These are phyloP conservation scores for Fallopia convolvulus DNA, from an alignment of 148 eudicot genomes.

Conservation along the genomic window DNA sequence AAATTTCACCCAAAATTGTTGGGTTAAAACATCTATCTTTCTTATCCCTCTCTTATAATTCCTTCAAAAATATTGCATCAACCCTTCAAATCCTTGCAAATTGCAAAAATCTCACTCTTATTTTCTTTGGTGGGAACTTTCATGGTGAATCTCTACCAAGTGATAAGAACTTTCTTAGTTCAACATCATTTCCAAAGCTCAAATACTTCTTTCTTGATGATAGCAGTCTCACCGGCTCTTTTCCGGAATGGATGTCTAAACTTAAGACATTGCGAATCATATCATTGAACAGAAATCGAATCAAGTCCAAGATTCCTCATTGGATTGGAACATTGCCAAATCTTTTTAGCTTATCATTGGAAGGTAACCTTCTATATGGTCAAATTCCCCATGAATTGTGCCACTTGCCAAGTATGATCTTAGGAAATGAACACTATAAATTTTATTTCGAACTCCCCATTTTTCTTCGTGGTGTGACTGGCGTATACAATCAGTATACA, in stretches of 20 bases:
- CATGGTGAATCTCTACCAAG: constrained; percentile 43
- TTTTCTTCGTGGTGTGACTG: constrained; percentile 18
- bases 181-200: constrained; percentile 42
- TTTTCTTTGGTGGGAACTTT: constrained; percentile 53
- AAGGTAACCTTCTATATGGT: constrained; percentile 44
- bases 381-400: constrained; percentile 39
- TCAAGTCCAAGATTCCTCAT: constrained; percentile 55
- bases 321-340: constrained; percentile 53
- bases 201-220: constrained; percentile 64
- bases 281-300: constrained; percentile 48
- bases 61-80: constrained; percentile 44
- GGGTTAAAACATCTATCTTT: constrained; percentile 54
- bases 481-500: constrained; percentile 34
- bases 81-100: constrained; percentile 43
- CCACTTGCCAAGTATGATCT: constrained; percentile 32
- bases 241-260: constrained; percentile 59
- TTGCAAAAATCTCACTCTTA: constrained; percentile 53
- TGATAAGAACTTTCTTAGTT: constrained; percentile 25
- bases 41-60: constrained; percentile 65
- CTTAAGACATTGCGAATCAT: constrained; percentile 51
- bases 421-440: constrained; percentile 25
- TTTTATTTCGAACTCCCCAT: constrained; percentile 64
- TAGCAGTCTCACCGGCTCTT: constrained; percentile 44
- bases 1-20: constrained; percentile 38
- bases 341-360: constrained; percentile 69